phyloP scores from a whole-genome alignment of 257 asterid species.

The Solanum pinnatisectum region DNA sequence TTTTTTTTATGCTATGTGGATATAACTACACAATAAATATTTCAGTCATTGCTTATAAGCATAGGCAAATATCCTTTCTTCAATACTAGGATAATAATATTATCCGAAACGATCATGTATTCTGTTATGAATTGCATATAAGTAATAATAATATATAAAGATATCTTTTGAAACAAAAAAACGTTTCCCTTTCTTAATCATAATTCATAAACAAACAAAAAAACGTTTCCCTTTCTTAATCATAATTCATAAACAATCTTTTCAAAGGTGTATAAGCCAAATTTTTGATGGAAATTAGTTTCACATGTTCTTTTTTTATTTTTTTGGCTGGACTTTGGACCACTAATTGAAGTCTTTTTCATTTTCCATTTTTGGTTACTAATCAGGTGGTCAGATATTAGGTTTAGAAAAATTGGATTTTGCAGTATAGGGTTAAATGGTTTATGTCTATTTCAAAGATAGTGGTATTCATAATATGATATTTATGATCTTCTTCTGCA shows the following conservation, averaged over 20 bases:
- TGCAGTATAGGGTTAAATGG: not conserved
- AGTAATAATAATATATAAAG: not conserved
- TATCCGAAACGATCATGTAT: not conserved
- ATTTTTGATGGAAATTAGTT: not conserved
- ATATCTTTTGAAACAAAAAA: not conserved
- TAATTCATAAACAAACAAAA: not conserved
- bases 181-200: not conserved
- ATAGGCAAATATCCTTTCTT: not conserved
- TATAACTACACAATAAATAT: no score
- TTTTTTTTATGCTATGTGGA: no score
- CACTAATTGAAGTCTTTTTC: not conserved
- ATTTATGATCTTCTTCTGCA: not conserved
- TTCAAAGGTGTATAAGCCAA: not conserved
- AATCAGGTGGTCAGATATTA: not conserved
- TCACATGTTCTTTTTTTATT: not conserved
- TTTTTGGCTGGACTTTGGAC: not conserved
- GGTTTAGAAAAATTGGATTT: not conserved
- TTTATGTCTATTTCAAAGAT: not conserved
- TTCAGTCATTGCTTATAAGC: no score
- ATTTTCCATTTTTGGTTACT: not conserved
- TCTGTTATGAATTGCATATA: not conserved
- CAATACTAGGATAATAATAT: not conserved
- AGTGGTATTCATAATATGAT: not conserved
- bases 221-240: not conserved
- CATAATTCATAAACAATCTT: not conserved